These are phyloP conservation scores for Nitzschia putrida DNA, from an alignment of 108 stramenopile species.

Conservation along the genomic window DNA sequence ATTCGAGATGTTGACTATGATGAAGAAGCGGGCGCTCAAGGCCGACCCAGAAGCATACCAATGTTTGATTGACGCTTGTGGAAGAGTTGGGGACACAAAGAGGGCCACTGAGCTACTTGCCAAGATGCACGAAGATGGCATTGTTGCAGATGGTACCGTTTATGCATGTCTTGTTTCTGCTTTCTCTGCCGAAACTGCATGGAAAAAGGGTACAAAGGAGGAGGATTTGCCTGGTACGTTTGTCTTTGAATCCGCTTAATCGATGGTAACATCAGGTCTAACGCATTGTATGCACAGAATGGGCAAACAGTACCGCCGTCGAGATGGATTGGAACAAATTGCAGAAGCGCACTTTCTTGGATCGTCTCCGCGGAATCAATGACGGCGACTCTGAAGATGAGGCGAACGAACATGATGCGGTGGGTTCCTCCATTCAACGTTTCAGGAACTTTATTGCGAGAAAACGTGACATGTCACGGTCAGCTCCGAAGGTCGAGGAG, in stretches of 20 bases:
- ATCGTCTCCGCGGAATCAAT: constrained; percentile 56
- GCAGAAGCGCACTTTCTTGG: constrained; percentile 74
- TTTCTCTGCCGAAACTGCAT: constrained; percentile 76
- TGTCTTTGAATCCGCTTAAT: not conserved
- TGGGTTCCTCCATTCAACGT: constrained; percentile 21
- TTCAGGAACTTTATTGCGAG: constrained; percentile 32
- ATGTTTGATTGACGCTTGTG: constrained; percentile 83
- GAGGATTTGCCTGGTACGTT: constrained; percentile 66
- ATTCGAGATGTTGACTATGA: constrained; percentile 85
- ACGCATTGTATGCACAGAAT: constrained; percentile 33
- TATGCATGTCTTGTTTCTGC: constrained; percentile 85
- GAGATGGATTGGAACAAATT: constrained; percentile 89
- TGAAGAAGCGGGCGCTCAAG: constrained; percentile 76
- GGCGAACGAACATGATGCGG: constrained; percentile 32
- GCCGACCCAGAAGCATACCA: constrained; percentile 83
- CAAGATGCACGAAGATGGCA: constrained; percentile 86
- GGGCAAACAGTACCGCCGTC: constrained; percentile 83
- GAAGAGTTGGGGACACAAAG: constrained; percentile 82
- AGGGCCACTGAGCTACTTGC: constrained; percentile 72
- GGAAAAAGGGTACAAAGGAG: constrained; percentile 67
- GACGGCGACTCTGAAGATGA: constrained; percentile 54
- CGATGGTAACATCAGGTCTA: no score
- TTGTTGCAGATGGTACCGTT: constrained; percentile 84
- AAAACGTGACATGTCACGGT: constrained; percentile 25
- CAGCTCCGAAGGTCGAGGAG: constrained; percentile 38